Evolutionary conservation across 78 protist genomes (phyloP).

Genomic region (Goniomonas avonlea): DNA sequence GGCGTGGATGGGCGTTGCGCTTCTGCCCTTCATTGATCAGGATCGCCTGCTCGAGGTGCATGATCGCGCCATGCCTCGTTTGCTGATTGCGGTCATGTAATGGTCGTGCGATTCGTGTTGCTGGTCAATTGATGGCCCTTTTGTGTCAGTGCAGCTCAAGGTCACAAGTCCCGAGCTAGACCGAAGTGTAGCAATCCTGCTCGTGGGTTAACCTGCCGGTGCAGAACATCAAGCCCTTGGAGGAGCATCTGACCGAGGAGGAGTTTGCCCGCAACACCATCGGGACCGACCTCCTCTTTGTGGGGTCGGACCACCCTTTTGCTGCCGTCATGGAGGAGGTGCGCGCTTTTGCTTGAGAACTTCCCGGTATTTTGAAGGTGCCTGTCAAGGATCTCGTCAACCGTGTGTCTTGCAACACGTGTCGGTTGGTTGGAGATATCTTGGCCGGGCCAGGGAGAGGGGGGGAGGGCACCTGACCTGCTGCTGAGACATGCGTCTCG

Average conservation of each 20-base stretch:
- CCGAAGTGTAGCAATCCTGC: background rate
- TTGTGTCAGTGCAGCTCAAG: background rate
- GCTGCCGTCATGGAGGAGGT: background rate
- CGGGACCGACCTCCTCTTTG: conserved; percentile 23
- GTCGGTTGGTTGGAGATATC: background rate
- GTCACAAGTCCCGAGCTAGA: background rate
- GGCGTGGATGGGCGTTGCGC: conserved; percentile 73
- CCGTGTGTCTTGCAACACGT: too few relatives aligned
- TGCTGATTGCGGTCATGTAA: background rate
- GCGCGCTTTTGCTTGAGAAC: too few relatives aligned
- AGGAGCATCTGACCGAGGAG: conserved; percentile 19
- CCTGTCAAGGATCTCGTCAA: too few relatives aligned
- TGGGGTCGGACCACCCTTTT: background rate
- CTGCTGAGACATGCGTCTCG: too few relatives aligned
- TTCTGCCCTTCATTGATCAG: conserved; percentile 90
- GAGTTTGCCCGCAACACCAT: conserved; percentile 33
- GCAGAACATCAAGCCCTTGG: conserved; percentile 32
- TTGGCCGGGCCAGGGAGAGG: background rate
- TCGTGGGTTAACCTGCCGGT: background rate
- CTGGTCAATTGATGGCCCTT: background rate
- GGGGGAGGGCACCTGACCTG: too few relatives aligned
- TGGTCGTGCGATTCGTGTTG: background rate
- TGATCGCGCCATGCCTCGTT: background rate
- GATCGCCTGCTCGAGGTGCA: conserved; percentile 5
- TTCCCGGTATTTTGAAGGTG: too few relatives aligned